Base-by-base conservation (phyloP, 139 green algal genomes). In the Picochlorum sp. region DNA sequence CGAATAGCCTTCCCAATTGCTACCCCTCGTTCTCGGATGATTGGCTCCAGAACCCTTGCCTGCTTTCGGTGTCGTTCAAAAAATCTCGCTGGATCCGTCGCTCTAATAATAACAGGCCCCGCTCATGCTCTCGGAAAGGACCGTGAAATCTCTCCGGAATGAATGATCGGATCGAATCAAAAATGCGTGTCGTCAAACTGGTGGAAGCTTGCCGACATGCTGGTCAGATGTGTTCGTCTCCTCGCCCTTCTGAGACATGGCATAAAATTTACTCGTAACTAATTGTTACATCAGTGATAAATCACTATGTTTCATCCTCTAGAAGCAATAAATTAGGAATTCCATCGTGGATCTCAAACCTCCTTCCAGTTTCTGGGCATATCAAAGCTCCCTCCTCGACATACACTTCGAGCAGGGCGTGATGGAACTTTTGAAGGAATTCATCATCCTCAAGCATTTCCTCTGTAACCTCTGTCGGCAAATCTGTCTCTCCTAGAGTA, bases 311-410 rank as follows among this genome's bases (percentile, higher is more conserved):
- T 68, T 95, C 87, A 66, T 95, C 89, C 60, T 96, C 90, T 51
- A 85, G 77, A 1, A 96, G 81, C 66, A 95, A 80, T 63, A 96
- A 72, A 77, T 96, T 96, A 26, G 89, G 88, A 45, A 96, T 91
- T 61, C 89, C 90, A 52, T 88, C 85, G 56, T 28, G 57, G 13
- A 96, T 85, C 0, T 67, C 74, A 61, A 96, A 96, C 45, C 69
- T 80, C 45, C 90, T 80, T 3, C 85, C 87, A 4, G 80, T 92
- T 72, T 92, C 87, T 9, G 90, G 90, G 69, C 90, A 96, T 1
- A 96, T 51, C 7, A 89, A 68, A 26, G 66, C 55, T 4, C 83
- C 83, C 52, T 89, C 76, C 52, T 83, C 65, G n/a, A 89, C 47
- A 26, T 76, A 54, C 26, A 92, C 76, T 79, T 96, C 87, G 34